These are phyloP conservation scores for Podaxis carcinomalis DNA, from an alignment of 768 basidiomycete species.

Conservation along the genomic window DNA sequence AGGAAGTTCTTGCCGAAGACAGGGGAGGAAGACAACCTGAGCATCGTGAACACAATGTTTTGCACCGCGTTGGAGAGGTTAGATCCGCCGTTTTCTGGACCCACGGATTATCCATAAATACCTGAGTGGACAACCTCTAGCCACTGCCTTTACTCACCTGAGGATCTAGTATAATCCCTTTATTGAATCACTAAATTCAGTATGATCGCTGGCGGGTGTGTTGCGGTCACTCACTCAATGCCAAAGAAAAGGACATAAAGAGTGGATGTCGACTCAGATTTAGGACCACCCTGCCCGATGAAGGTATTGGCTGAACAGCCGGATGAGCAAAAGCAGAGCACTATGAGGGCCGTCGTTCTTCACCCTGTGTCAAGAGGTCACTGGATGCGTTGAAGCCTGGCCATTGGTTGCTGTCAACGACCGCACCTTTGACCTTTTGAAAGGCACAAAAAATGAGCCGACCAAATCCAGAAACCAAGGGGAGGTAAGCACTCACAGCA, in stretches of 20 bases:
- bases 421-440: constrained; percentile 22
- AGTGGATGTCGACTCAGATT: constrained; percentile 34
- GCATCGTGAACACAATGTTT: constrained; percentile 35
- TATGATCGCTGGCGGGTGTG: background rate
- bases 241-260: constrained; percentile 52
- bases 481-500: constrained; percentile 30
- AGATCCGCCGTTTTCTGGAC: background rate
- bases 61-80: constrained; percentile 22
- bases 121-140: no score
- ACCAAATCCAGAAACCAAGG: background rate
- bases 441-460: background rate
- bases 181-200: background rate
- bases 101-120: background rate
- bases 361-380: constrained; percentile 26
- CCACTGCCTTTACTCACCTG: constrained; percentile 20
- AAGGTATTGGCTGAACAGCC: constrained; percentile 17
- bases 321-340: background rate
- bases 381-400: constrained; percentile 4
- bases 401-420: constrained; percentile 23
- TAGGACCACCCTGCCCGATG: constrained; percentile 15
- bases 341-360: background rate
- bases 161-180: constrained; percentile 37
- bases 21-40: constrained; percentile 37
- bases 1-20: constrained; percentile 46
- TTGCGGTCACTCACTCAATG: constrained; percentile 35